Evolutionary conservation across 345 rosid genomes (phyloP).

Genomic region (Eucalyptus sp.): DNA sequence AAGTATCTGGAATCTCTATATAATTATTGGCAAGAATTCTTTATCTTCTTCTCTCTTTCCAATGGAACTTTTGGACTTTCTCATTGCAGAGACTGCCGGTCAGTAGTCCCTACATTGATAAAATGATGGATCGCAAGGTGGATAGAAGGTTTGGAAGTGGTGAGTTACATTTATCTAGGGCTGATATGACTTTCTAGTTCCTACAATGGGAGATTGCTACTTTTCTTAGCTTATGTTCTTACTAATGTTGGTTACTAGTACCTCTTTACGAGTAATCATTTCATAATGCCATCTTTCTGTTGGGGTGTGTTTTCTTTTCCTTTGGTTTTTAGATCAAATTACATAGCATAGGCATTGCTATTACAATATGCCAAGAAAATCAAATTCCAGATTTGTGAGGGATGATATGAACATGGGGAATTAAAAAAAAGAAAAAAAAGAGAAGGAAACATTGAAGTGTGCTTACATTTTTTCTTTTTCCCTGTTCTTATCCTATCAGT

Average conservation of each 20-base stretch:
- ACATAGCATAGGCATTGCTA: neutral
- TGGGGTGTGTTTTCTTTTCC: neutral
- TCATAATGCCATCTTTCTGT: neutral
- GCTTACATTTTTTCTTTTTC: neutral
- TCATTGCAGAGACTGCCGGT: neutral
- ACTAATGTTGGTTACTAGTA: neutral
- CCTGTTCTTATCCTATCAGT: neutral
- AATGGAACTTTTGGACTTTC: neutral
- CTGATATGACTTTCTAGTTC: neutral
- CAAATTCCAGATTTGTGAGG: neutral
- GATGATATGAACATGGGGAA: neutral
- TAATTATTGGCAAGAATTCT: neutral
- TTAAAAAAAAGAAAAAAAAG: neutral
- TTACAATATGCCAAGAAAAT: neutral
- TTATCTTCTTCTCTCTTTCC: neutral
- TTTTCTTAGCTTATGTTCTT: neutral
- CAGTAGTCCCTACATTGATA: neutral
- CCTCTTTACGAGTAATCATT: neutral
- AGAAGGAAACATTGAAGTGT: neutral
- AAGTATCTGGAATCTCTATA: neutral
- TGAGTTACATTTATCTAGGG: neutral
- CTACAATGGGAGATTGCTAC: neutral
- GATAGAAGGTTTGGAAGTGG: neutral
- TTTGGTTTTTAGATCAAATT: neutral
- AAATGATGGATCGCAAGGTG: neutral